phyloP scores from a whole-genome alignment of 1,139 yeast genomes.

The Yamadazyma kanchanaburiensis region DNA sequence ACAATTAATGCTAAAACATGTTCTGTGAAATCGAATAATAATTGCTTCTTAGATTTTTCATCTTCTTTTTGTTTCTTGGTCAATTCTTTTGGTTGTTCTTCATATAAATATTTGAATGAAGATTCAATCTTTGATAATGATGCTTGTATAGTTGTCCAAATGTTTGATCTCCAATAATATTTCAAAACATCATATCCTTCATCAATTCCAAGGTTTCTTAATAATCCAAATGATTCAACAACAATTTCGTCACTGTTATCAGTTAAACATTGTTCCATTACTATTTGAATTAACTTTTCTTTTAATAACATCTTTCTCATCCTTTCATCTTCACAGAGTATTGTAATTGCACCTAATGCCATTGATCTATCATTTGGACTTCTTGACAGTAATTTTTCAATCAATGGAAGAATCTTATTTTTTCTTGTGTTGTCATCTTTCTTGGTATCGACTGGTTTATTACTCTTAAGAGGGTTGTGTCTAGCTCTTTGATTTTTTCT shows the following conservation, averaged over 20 bases:
- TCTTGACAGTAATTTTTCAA: constrained; percentile 59
- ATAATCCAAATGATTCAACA: constrained; percentile 74
- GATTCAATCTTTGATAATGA: constrained; percentile 48
- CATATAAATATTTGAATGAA: constrained; percentile 44
- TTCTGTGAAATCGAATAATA: constrained; percentile 67
- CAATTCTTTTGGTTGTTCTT: constrained; percentile 14
- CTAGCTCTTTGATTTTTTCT: constrained; percentile 58
- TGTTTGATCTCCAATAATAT: constrained; percentile 72
- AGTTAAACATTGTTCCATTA: constrained; percentile 62
- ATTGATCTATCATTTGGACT: constrained; percentile 71
- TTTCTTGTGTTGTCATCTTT: constrained; percentile 51
- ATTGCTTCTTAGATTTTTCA: constrained; percentile 41
- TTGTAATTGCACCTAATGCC: constrained; percentile 73
- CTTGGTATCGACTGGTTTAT: constrained; percentile 17
- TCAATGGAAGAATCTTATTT: constrained; percentile 63
- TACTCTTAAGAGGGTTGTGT: constrained; percentile 40
- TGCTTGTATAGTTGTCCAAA: constrained; percentile 58
- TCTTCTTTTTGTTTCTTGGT: constrained; percentile 20
- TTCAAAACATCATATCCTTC: constrained; percentile 86
- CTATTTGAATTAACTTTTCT: constrained; percentile 61
- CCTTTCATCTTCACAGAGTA: constrained; percentile 64
- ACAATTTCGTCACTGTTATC: constrained; percentile 73
- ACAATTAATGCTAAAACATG: constrained; percentile 68
- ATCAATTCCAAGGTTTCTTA: constrained; percentile 76
- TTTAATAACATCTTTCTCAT: constrained; percentile 64